Percentiles rank a stretch among this genome's conserved stretches.
These are phyloP conservation scores for Xylaria sp. DNA, from an alignment of 2,329 filamentous ascomycete species.

Conservation along the genomic window DNA sequence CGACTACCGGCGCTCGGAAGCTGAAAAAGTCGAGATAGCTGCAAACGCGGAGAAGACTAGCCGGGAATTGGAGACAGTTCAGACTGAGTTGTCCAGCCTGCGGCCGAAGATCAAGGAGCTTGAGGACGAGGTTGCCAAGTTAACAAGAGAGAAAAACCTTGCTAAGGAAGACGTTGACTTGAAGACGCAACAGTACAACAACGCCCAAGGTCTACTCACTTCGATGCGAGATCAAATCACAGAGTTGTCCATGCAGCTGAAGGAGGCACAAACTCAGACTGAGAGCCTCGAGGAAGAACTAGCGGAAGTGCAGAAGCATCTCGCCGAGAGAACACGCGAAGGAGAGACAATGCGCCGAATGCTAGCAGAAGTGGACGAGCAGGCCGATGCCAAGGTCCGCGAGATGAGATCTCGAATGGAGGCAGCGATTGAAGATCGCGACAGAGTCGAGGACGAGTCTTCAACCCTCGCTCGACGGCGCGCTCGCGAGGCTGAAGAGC, in stretches of 20 bases:
- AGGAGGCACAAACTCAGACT: slow-evolving; percentile 83
- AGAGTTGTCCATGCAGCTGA: slow-evolving; percentile 90
- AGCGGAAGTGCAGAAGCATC: slow-evolving; percentile 84
- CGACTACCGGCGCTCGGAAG: slow-evolving; percentile 81
- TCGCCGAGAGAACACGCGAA: slow-evolving; percentile 89
- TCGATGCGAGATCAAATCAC: slow-evolving; percentile 94
- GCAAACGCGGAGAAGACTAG: slow-evolving; percentile 77
- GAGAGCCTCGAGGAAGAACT: slow-evolving; percentile 94
- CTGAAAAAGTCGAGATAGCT: slow-evolving; percentile 80
- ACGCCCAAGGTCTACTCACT: slow-evolving; percentile 83
- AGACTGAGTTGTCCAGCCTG: slow-evolving; percentile 77
- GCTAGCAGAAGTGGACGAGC: slow-evolving; percentile 84
- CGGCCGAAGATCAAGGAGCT: slow-evolving; percentile 71
- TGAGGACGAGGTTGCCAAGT: slow-evolving; percentile 76
- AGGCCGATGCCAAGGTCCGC: slow-evolving; percentile 82
- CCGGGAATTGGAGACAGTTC: slow-evolving; percentile 75
- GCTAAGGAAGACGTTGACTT: slow-evolving; percentile 84
- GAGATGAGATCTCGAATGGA: slow-evolving; percentile 93
- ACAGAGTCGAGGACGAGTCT: slow-evolving; percentile 91
- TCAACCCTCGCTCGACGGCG: slow-evolving; percentile 79
- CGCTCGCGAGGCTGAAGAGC: slow-evolving; percentile 86
- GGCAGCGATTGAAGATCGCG: slow-evolving; percentile 89
- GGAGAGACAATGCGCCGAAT: slow-evolving; percentile 94
- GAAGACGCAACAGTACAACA: slow-evolving; percentile 86
- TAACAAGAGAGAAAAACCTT: slow-evolving; percentile 73